phyloP scores from a whole-genome alignment of 2,329 filamentous ascomycete species.

The Pseudogymnoascus sp. region DNA sequence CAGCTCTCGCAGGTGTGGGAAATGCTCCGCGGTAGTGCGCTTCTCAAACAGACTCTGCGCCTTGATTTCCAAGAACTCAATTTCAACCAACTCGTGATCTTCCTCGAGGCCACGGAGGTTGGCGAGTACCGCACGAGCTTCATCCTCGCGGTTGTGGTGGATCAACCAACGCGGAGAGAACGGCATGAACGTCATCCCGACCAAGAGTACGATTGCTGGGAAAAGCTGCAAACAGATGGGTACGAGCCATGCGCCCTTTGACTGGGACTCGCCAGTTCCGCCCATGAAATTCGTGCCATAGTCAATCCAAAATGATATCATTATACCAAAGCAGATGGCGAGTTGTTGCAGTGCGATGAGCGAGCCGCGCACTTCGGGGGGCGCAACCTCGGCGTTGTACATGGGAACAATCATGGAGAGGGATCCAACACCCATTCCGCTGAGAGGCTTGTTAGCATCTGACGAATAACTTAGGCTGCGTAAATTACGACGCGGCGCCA shows the following conservation, averaged over 20 bases:
- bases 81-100: constrained; percentile 61
- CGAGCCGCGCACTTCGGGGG: constrained; percentile 60
- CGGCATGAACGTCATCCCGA: constrained; percentile 73
- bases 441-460: neutral
- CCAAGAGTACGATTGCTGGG: constrained; percentile 58
- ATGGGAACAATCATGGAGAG: constrained; percentile 60
- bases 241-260: constrained; percentile 65
- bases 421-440: constrained; percentile 60
- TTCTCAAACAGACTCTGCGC: constrained; percentile 74
- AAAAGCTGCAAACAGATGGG: constrained; percentile 65
- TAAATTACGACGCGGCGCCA: neutral
- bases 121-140: constrained; percentile 58
- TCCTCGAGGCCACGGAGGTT: constrained; percentile 53
- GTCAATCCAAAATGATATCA: constrained; percentile 50
- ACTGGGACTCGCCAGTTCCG: constrained; percentile 51
- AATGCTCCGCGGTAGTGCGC: constrained; percentile 58
- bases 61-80: constrained; percentile 80
- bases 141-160: constrained; percentile 61
- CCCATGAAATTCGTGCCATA: constrained; percentile 62
- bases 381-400: constrained; percentile 44
- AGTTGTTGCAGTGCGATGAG: constrained; percentile 60
- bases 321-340: constrained; percentile 51
- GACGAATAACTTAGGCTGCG: neutral
- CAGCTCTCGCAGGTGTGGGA: constrained; percentile 55
- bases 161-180: constrained; percentile 71